Evolutionary conservation across 108 stramenopile genomes (phyloP).

Genomic region (Nitzschia putrida): DNA sequence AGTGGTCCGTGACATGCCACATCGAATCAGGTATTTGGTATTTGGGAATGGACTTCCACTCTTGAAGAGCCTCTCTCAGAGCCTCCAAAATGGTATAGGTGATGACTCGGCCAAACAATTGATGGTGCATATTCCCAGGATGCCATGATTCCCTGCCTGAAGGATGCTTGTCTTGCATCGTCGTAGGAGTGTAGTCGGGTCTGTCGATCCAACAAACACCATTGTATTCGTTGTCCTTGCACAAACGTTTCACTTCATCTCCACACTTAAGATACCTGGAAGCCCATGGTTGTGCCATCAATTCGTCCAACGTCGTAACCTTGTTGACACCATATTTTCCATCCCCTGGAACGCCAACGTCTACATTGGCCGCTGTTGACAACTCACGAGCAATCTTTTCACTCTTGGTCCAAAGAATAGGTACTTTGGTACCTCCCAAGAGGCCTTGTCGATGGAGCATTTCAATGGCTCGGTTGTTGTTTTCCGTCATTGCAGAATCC

Average conservation of each 20-base stretch:
- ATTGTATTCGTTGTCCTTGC: conserved; percentile 45
- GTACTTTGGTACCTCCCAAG: conserved; percentile 42
- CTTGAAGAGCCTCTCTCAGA: conserved; percentile 48
- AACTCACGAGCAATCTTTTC: conserved; percentile 24
- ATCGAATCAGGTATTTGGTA: conserved; percentile 45
- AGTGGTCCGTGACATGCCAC: conserved; percentile 61
- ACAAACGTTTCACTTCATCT: conserved; percentile 30
- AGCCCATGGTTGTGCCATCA: conserved; percentile 44
- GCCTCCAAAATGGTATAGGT: conserved; percentile 61
- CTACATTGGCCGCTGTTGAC: conserved; percentile 39
- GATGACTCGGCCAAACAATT: conserved; percentile 55
- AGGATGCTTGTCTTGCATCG: conserved; percentile 33
- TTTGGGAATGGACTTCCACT: conserved; percentile 45
- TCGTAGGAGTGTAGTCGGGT: conserved; percentile 49
- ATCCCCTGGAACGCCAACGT: conserved; percentile 47
- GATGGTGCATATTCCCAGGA: conserved; percentile 67
- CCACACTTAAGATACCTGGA: conserved; percentile 58
- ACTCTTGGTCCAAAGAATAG: conserved; percentile 43
- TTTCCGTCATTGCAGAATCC: conserved; percentile 55
- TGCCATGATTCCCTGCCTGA: conserved; percentile 45
- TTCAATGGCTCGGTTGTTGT: conserved; percentile 25
- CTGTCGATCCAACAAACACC: conserved; percentile 69
- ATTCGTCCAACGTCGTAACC: conserved; percentile 15
- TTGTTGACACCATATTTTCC: not conserved
- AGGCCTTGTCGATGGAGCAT: conserved; percentile 57